phyloP scores from a whole-genome alignment of 2,329 filamentous ascomycete genomes.

The Colletotrichum musicola region DNA sequence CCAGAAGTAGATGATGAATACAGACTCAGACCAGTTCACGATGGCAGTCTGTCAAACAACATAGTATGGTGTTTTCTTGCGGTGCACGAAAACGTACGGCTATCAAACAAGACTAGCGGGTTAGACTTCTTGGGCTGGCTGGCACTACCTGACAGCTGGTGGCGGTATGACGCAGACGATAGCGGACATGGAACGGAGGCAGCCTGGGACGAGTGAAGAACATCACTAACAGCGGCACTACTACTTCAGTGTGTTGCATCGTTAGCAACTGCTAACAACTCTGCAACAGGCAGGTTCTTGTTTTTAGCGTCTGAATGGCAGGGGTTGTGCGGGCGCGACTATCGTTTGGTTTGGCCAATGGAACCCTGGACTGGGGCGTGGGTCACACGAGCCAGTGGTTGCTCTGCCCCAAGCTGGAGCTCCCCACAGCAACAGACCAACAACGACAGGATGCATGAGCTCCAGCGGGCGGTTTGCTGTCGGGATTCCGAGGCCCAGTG shows the following conservation, averaged over 20 bases:
- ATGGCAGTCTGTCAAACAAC: neutral
- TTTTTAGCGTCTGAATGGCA: slow-evolving; percentile 25
- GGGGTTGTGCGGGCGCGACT: slow-evolving; percentile 27
- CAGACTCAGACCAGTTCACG: slow-evolving; percentile 22
- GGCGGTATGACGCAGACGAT: too few relatives aligned
- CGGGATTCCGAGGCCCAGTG: neutral
- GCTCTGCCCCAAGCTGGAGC: slow-evolving; percentile 28
- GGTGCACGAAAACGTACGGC: neutral
- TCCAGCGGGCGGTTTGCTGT: slow-evolving; percentile 1
- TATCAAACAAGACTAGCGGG: too few relatives aligned
- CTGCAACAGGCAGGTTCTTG: slow-evolving; percentile 38
- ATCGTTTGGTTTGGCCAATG: slow-evolving; percentile 26
- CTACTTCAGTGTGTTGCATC: too few relatives aligned
- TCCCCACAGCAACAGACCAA: slow-evolving; percentile 36
- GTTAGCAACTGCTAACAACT: neutral
- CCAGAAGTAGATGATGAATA: slow-evolving; percentile 34
- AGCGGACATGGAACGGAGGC: too few relatives aligned
- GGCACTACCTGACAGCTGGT: neutral
- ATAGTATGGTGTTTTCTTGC: neutral
- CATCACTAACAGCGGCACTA: slow-evolving; percentile 7
- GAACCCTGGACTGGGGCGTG: neutral
- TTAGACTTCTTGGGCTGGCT: neutral
- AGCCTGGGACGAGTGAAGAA: neutral
- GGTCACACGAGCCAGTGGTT: slow-evolving; percentile 20
- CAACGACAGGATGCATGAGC: slow-evolving; percentile 10